A percentile compares a stretch with the other conserved stretches of the same genome.
Conservation (phyloP, 345 rosid genomes). For the Anacardium occidentale region DNA sequence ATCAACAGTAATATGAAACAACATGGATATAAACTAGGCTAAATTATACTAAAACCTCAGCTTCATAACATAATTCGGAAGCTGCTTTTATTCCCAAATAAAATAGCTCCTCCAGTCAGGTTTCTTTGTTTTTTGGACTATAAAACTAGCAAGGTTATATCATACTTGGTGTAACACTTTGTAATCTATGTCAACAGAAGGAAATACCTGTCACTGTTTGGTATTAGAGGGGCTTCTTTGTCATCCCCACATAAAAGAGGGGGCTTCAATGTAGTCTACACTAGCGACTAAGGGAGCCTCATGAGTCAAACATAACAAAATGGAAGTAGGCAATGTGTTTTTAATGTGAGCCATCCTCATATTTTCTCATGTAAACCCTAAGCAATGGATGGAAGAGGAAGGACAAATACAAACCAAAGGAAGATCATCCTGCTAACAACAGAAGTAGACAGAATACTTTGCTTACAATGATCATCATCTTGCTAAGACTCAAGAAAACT, state of each 20-base stretch:
- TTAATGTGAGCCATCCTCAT: neutral
- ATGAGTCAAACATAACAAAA: neutral
- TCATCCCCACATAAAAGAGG: neutral
- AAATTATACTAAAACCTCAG: neutral
- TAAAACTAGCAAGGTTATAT: neutral
- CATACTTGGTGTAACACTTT: neutral
- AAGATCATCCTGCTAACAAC: neutral
- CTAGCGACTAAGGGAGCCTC: neutral
- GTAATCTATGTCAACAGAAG: neutral
- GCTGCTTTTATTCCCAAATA: neutral
- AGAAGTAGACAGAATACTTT: neutral
- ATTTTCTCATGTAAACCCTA: neutral
- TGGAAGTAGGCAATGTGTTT: neutral
- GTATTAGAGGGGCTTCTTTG: neutral
- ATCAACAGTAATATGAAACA: neutral
- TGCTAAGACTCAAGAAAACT: neutral
- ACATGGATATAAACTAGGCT: neutral
- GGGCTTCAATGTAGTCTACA: neutral
- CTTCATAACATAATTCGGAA: neutral
- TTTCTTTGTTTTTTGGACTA: neutral
- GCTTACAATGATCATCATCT: neutral
- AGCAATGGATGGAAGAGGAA: neutral
- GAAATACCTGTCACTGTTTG: neutral
- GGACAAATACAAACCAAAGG: neutral
- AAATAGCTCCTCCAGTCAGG: neutral